phyloP scores from a whole-genome alignment of 2,329 filamentous ascomycete species.

The Fusarium sp. region DNA sequence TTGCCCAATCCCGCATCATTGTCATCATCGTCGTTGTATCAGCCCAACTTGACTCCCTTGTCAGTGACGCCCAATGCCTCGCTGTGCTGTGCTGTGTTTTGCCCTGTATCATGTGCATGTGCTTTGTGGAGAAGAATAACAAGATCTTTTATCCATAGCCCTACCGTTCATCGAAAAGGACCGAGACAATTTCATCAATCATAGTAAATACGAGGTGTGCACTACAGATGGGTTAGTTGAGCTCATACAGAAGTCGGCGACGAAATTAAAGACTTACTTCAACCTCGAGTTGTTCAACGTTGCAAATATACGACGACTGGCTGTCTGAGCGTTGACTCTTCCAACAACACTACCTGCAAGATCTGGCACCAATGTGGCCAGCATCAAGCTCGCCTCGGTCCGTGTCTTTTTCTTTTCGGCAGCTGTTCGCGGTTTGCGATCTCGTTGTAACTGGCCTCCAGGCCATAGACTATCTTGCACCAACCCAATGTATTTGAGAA shows the following conservation, averaged over 20 bases:
- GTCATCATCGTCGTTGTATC: slow-evolving; percentile 5
- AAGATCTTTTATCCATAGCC: not conserved
- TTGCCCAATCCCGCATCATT: slow-evolving; percentile 8
- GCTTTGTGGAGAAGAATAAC: slow-evolving; percentile 13
- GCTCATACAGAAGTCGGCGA: not conserved
- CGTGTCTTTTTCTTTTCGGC: slow-evolving; percentile 82
- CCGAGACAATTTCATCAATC: slow-evolving; percentile 73
- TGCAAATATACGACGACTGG: slow-evolving; percentile 87
- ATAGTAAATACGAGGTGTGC: slow-evolving; percentile 76
- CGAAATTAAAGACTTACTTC: slow-evolving; percentile 70
- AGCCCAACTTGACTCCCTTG: slow-evolving; percentile 25
- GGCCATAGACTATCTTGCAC: slow-evolving; percentile 87
- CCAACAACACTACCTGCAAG: slow-evolving; percentile 93
- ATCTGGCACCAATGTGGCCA: slow-evolving; percentile 90
- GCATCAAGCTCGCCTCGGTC: slow-evolving; percentile 87
- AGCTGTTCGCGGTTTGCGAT: slow-evolving; percentile 65
- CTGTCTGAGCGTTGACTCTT: slow-evolving; percentile 87
- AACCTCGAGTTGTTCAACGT: slow-evolving; percentile 90
- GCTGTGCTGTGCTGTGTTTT: slow-evolving; percentile 15
- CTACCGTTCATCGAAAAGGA: slow-evolving; percentile 65
- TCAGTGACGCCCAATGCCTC: slow-evolving; percentile 38
- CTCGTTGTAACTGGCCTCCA: slow-evolving; percentile 63
- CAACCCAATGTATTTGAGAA: slow-evolving; percentile 78
- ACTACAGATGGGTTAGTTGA: slow-evolving; percentile 49
- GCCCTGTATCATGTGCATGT: slow-evolving; percentile 15